Evolutionary conservation across 2,329 filamentous ascomycete genomes (phyloP).

Genomic region (Pestalotiopsis sp.): DNA sequence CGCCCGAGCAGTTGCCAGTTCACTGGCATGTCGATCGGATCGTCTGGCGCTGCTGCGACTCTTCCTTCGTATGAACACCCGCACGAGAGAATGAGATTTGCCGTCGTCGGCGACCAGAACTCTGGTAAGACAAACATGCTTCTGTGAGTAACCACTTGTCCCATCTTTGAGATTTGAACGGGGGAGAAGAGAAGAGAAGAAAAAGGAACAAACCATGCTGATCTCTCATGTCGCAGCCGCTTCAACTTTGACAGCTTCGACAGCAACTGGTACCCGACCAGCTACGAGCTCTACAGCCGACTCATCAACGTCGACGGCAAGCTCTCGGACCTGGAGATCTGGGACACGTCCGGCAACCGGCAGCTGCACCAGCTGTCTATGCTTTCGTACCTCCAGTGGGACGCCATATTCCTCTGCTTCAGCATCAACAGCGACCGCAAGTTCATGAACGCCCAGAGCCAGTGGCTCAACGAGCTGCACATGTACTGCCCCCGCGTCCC

Average conservation of each 20-base stretch:
- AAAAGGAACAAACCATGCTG: background rate
- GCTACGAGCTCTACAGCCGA: constrained; percentile 33
- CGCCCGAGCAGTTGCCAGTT: constrained; percentile 1
- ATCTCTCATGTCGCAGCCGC: constrained; percentile 22
- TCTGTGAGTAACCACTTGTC: constrained; percentile 22
- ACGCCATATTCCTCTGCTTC: constrained; percentile 42
- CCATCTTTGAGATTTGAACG: background rate
- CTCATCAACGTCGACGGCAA: constrained; percentile 24
- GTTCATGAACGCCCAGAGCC: constrained; percentile 27
- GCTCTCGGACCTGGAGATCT: constrained; percentile 32
- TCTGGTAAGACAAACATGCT: constrained; percentile 34
- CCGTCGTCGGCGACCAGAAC: constrained; percentile 31
- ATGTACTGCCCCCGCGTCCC: constrained; percentile 65
- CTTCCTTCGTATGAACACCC: constrained; percentile 17
- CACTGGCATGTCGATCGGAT: constrained; percentile 15
- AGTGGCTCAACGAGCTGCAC: constrained; percentile 73
- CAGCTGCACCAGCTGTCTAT: constrained; percentile 28
- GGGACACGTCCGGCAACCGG: constrained; percentile 33
- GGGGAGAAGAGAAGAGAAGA: background rate
- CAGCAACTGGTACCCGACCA: constrained; percentile 25
- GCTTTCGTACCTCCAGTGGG: constrained; percentile 33
- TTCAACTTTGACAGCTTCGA: constrained; percentile 29
- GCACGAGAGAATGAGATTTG: constrained; percentile 30
- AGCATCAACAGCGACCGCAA: constrained; percentile 32
- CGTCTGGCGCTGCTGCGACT: constrained; percentile 18